A percentile compares a stretch with the other conserved stretches of the same genome.
These are phyloP conservation scores for Proliferodiscus dingleyae DNA, from an alignment of 2,329 filamentous ascomycete genomes.

Conservation along the genomic window DNA sequence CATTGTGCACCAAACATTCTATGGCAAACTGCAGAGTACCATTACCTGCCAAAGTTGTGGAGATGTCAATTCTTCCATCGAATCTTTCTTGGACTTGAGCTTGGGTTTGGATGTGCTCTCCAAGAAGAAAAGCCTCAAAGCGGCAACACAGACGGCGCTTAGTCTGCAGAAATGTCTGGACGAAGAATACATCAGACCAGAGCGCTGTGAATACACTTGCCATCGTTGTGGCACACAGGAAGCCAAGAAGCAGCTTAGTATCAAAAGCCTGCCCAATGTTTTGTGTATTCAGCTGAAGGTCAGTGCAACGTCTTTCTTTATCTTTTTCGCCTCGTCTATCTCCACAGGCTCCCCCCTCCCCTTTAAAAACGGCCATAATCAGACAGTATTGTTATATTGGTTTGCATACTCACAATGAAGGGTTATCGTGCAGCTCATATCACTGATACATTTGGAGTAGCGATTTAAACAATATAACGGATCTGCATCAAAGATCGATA, in stretches of 20 bases:
- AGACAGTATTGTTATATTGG: no score
- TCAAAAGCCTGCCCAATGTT: conserved; percentile 82
- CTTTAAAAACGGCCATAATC: no score
- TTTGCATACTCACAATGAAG: no score
- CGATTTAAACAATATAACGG: conserved; percentile 72
- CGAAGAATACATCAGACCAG: conserved; percentile 78
- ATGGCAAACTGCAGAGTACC: conserved; percentile 83
- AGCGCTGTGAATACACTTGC: conserved; percentile 88
- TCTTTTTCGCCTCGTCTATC: no score
- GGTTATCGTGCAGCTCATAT: neutral
- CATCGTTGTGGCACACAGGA: conserved; percentile 73
- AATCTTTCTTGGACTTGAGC: conserved; percentile 88
- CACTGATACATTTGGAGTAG: conserved; percentile 32
- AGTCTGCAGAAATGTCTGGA: conserved; percentile 72
- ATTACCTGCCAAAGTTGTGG: conserved; percentile 87
- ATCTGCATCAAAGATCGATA: conserved; percentile 81
- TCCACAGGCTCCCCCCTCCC: no score
- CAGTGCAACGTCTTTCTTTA: conserved; percentile 20
- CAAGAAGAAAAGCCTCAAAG: conserved; percentile 54
- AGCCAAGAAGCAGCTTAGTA: conserved; percentile 76
- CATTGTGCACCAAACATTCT: conserved; percentile 91
- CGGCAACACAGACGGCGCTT: conserved; percentile 36
- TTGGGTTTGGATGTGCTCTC: conserved; percentile 74
- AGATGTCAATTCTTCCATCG: conserved; percentile 74
- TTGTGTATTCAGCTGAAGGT: conserved; percentile 92